Conservation (phyloP, 345 rosid species). For the Gossypium ekmanianum region DNA sequence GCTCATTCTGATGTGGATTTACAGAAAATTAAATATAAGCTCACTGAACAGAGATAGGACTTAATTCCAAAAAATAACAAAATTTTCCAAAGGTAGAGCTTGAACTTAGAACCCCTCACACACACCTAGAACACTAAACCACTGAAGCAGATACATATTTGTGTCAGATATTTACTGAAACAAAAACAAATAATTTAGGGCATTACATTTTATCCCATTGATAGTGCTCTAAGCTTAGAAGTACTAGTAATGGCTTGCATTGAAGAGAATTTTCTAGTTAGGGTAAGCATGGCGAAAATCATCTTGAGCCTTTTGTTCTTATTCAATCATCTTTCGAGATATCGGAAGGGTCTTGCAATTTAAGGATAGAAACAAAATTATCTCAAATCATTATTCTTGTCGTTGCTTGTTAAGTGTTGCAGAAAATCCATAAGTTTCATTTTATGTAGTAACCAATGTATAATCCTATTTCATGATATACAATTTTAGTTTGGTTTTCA, state of each 20-base stretch:
- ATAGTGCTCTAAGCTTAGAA: constrained; percentile 46
- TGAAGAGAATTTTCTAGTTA: constrained; percentile 33
- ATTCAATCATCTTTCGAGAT: constrained; percentile 34
- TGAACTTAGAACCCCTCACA: no score
- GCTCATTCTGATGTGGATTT: no score
- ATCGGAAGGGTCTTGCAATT: constrained; percentile 34
- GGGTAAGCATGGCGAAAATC: constrained; percentile 60
- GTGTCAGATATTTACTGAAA: no score
- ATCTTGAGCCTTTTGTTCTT: constrained; percentile 54
- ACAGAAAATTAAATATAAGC: no score
- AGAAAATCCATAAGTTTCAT: not conserved
- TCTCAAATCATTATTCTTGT: constrained; percentile 34
- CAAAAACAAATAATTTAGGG: no score
- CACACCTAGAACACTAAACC: no score
- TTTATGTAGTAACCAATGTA: not conserved
- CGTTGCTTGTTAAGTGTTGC: constrained; percentile 31
- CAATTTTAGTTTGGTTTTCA: not conserved
- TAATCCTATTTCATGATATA: not conserved
- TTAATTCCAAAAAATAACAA: no score
- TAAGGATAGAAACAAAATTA: constrained; percentile 35
- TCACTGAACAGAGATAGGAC: no score
- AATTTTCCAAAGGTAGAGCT: no score
- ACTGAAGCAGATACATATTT: no score
- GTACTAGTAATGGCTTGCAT: constrained; percentile 48
- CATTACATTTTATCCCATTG: constrained; percentile 27